Base-by-base conservation (phyloP, 371 early-diverging fungal genomes). In the Blakeslea trispora region DNA sequence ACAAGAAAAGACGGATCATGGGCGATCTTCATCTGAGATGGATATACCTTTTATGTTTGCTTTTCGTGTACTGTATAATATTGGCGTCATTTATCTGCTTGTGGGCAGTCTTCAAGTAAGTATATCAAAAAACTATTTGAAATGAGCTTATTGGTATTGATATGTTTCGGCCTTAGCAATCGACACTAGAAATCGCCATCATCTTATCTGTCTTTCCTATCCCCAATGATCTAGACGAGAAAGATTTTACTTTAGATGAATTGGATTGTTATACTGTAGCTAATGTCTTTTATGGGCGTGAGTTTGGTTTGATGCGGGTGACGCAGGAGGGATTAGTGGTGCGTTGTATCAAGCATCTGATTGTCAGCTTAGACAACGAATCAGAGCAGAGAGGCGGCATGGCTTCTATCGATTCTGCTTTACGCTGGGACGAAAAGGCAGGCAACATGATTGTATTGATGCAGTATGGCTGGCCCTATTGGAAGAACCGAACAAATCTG, bases 391-490 rank as follows among this genome's bases (percentile, higher is more conserved):
- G 64, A 11, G 64, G 66, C 17, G 75, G 79, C 22, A 73, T 75
- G 75, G 74, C 75, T 3, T 78, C 79, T 2, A 72, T 77, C 46
- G 77, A 77, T 50, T 69, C 77, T 7, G 77, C 77, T 2, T 61
- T 77, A 48, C 66, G 71, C 43, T 77, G 77, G 77, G 77, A 77
- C 18, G 75, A 75, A 45, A 69, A 73, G 23, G 74, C 75, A 1
- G 79, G 79, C 9, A 73, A 73, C 17, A 75, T 78, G 67, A 70
- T 78, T 55, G 79, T 78, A 3, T 41, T 75, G 48, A 75, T 78
- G 75, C 79, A 78, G 52, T 75, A 69, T 57, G 79, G 79, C 18
- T 78, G 79, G 79, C 79, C 75, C 6, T 78, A 78, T 43, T 78
- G 79, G 79, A 64, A 57, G n/a, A 55, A 69, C 23, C 56, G 64